These are phyloP conservation scores for Penicillium italicum DNA, from an alignment of 2,329 filamentous ascomycete genomes.

Conservation along the genomic window DNA sequence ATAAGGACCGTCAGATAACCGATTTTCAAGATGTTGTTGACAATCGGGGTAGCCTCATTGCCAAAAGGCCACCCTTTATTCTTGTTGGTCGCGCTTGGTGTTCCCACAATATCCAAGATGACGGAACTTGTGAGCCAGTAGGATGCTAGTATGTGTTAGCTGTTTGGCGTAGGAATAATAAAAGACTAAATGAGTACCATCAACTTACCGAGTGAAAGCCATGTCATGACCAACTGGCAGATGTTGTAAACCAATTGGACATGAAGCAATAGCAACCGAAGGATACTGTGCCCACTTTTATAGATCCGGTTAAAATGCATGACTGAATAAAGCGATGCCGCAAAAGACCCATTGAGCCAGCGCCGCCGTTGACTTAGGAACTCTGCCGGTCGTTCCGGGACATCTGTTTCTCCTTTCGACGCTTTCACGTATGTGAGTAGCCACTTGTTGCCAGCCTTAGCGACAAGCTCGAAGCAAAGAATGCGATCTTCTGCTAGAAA, in stretches of 20 bases:
- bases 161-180: not conserved
- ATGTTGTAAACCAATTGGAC: slow-evolving; percentile 91
- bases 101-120: slow-evolving; percentile 93
- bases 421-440: slow-evolving; percentile 96
- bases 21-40: slow-evolving; percentile 87
- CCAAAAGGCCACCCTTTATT: slow-evolving; percentile 81
- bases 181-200: not conserved
- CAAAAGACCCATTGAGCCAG: slow-evolving; percentile 98
- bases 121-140: slow-evolving; percentile 96
- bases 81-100: slow-evolving; percentile 51
- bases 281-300: slow-evolving; percentile 88
- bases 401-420: slow-evolving; percentile 95
- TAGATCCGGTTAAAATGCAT: slow-evolving; percentile 98
- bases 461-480: slow-evolving; percentile 93
- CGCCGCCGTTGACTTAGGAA: slow-evolving; percentile 94
- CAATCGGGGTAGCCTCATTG: slow-evolving; percentile 73
- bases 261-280: slow-evolving; percentile 97
- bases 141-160: slow-evolving; percentile 59
- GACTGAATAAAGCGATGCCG: slow-evolving; percentile 86
- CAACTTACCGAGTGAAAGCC: slow-evolving; percentile 63
- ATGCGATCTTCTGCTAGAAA: slow-evolving; percentile 99
- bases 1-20: slow-evolving; percentile 84
- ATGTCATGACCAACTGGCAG: slow-evolving; percentile 77
- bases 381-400: slow-evolving; percentile 88
- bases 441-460: slow-evolving; percentile 97